These are phyloP conservation scores for Chlamydomonas sp. DNA, from an alignment of 139 green algal species.

Conservation along the genomic window DNA sequence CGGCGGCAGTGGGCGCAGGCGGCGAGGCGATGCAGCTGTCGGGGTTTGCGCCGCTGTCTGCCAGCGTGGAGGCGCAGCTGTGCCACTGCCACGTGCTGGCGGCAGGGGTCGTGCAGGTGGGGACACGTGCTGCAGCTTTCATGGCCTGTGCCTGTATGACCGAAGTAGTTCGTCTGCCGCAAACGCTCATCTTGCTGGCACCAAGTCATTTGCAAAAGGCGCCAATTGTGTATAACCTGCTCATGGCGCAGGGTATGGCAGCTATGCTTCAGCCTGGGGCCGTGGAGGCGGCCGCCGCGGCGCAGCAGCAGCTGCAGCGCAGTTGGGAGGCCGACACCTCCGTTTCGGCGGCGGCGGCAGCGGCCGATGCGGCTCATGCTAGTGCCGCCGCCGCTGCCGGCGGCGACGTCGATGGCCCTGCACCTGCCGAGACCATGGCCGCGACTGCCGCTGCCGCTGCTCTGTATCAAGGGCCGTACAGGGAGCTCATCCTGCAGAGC, in stretches of 20 bases:
- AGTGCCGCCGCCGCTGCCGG: neutral
- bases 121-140: too few relatives aligned
- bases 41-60: neutral
- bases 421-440: conserved; percentile 8
- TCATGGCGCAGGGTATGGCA: neutral
- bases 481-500: conserved; percentile 19
- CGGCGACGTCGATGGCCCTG: neutral
- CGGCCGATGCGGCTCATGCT: neutral
- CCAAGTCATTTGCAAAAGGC: too few relatives aligned
- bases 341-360: conserved; percentile 1
- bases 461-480: conserved; percentile 22
- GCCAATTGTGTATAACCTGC: too few relatives aligned
- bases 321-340: conserved; percentile 30
- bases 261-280: conserved; percentile 27
- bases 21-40: neutral
- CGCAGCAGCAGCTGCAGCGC: conserved; percentile 15
- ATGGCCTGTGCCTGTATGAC: too few relatives aligned
- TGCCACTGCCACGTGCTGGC: conserved; percentile 30
- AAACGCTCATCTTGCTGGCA: too few relatives aligned
- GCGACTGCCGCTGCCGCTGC: conserved; percentile 19
- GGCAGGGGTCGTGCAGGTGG: conserved; percentile 15
- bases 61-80: conserved; percentile 6
- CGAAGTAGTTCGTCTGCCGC: too few relatives aligned
- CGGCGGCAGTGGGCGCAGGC: neutral
- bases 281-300: conserved; percentile 16